A percentile compares a stretch with the other conserved stretches of the same genome.
phyloP scores from a whole-genome alignment of 352 stramenopile genomes.

The Peronospora tabacina region DNA sequence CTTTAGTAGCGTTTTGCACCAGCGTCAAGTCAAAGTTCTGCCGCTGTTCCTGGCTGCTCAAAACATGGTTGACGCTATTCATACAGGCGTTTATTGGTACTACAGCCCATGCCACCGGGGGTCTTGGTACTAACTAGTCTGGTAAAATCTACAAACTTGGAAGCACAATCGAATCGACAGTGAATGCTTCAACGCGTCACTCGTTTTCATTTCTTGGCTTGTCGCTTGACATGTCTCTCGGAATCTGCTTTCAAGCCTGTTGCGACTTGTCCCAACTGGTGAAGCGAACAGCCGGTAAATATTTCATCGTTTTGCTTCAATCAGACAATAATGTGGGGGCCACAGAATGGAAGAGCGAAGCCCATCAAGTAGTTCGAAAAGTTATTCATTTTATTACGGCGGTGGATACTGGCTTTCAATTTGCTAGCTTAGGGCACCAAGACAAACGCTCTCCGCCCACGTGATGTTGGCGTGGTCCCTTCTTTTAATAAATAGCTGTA shows the following conservation, averaged over 20 bases:
- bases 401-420: conserved; percentile 5
- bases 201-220: background rate
- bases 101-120: conserved; percentile 14
- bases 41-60: conserved; percentile 51
- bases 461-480: conserved; percentile 17
- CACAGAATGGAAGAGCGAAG: background rate
- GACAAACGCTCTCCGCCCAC: conserved; percentile 2
- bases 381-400: conserved; percentile 1
- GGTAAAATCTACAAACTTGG: conserved; percentile 49
- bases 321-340: background rate
- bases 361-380: no score
- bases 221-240: background rate
- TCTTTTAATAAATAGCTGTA: conserved; percentile 36
- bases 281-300: background rate
- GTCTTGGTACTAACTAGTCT: conserved; percentile 58
- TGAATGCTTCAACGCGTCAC: background rate
- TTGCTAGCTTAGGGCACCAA: conserved; percentile 20
- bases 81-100: conserved; percentile 29
- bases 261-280: background rate
- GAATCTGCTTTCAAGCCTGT: no score
- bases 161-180: conserved; percentile 10
- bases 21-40: conserved; percentile 58
- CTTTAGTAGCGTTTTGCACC: conserved; percentile 3
- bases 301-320: background rate
- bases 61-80: conserved; percentile 58